These are phyloP conservation scores for Debaryomyces coudertii DNA, from an alignment of 1,139 yeast species.

Conservation along the genomic window DNA sequence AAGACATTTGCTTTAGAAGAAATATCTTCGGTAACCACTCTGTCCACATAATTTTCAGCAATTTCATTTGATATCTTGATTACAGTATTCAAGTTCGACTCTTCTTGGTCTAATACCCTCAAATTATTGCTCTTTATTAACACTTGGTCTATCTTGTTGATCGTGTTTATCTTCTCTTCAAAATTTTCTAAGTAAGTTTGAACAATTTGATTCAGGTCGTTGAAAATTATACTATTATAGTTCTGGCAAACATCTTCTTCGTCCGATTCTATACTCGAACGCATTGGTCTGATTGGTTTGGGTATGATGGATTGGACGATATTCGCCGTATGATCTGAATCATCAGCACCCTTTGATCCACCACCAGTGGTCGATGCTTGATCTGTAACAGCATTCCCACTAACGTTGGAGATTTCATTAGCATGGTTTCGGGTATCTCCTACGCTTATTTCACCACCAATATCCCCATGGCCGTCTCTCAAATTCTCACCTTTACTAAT, in stretches of 20 bases:
- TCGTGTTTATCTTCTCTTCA: conserved; percentile 29
- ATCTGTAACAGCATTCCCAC: neutral
- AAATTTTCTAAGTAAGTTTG: conserved; percentile 20
- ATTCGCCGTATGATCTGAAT: neutral
- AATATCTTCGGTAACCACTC: conserved; percentile 41
- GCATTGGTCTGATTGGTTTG: conserved; percentile 4
- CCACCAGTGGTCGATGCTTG: conserved; percentile 3
- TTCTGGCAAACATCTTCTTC: conserved; percentile 9
- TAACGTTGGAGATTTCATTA: neutral
- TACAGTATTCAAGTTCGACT: conserved; percentile 27
- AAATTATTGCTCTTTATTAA: conserved; percentile 30
- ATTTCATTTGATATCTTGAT: conserved; percentile 31
- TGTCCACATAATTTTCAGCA: conserved; percentile 38
- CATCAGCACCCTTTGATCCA: neutral
- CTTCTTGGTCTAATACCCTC: conserved; percentile 33
- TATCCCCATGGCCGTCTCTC: neutral
- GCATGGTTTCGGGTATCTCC: neutral
- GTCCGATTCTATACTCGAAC: conserved; percentile 5
- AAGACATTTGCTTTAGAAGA: conserved; percentile 24
- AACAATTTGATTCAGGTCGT: conserved; percentile 5
- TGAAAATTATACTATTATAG: conserved; percentile 5
- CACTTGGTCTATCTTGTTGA: conserved; percentile 34
- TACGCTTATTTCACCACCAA: neutral
- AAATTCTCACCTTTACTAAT: neutral
- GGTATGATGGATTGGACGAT: conserved; percentile 10